Conservation (phyloP, 306 rosid species). For the Ziziphus jujuba region DNA sequence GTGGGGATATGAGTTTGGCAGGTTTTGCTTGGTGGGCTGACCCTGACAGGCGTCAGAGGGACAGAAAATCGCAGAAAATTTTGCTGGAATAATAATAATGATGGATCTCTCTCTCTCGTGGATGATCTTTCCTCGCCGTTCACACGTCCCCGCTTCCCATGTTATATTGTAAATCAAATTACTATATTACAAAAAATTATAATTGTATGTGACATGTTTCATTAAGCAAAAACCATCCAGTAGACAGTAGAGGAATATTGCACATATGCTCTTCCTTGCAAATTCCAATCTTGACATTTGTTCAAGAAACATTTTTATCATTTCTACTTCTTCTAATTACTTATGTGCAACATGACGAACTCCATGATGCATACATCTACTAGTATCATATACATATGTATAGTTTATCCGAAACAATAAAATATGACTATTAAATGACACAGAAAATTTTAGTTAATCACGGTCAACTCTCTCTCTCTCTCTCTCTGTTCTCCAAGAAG, state of each 20-base stretch:
- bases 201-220: too few relatives aligned
- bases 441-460: too few relatives aligned
- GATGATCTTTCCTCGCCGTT: background rate
- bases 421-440: too few relatives aligned
- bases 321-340: background rate
- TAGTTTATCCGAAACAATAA: background rate
- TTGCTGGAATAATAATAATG: background rate
- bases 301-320: too few relatives aligned
- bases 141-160: slow-evolving; percentile 22
- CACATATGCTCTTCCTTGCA: too few relatives aligned
- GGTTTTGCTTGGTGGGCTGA: slow-evolving; percentile 8
- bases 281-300: background rate
- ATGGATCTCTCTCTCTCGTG: background rate
- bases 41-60: background rate
- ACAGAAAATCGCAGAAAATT: slow-evolving; percentile 20
- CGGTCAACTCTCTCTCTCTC: too few relatives aligned
- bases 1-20: background rate
- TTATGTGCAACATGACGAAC: slow-evolving; percentile 27
- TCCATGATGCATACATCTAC: slow-evolving; percentile 12
- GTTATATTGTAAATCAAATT: background rate
- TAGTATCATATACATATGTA: background rate
- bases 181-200: too few relatives aligned
- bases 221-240: background rate
- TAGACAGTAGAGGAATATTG: too few relatives aligned
- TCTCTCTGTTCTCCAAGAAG: too few relatives aligned